A percentile compares a stretch with the other conserved stretches of the same genome.
These are phyloP conservation scores for Ganoderma sinense DNA, from an alignment of 1,284 basidiomycete genomes.

Conservation along the genomic window DNA sequence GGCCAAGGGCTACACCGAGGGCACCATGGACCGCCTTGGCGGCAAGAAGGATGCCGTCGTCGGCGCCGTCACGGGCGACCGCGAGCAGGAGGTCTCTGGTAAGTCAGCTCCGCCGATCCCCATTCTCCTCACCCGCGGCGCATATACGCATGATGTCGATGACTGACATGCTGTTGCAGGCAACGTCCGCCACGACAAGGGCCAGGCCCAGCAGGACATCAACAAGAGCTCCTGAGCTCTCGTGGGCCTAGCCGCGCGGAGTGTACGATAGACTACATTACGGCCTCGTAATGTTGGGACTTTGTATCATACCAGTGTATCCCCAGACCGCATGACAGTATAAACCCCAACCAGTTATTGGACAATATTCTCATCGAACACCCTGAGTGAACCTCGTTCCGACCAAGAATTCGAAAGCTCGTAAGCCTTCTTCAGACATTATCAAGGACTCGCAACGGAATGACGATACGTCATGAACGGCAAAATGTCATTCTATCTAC, in stretches of 20 bases:
- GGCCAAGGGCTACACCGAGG: slow-evolving; percentile 63
- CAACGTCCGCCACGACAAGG: slow-evolving; percentile 66
- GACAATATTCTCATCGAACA: neutral
- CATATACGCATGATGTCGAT: neutral
- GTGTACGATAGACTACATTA: neutral
- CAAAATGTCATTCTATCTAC: slow-evolving; percentile 11
- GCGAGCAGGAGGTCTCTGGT: slow-evolving; percentile 64
- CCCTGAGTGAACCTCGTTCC: neutral
- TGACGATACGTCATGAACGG: neutral
- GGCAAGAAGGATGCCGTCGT: slow-evolving; percentile 70
- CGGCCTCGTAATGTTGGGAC: neutral
- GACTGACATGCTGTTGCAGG: slow-evolving; percentile 42
- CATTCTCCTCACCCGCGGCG: too few relatives aligned
- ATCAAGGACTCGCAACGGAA: neutral
- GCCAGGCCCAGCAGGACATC: slow-evolving; percentile 59
- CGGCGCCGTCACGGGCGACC: slow-evolving; percentile 56
- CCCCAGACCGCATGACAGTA: neutral
- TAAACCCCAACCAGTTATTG: neutral
- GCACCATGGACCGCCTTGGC: slow-evolving; percentile 59
- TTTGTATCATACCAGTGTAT: slow-evolving; percentile 1
- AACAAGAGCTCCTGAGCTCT: slow-evolving; percentile 41
- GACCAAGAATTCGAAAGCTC: too few relatives aligned
- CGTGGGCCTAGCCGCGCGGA: neutral
- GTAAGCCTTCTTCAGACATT: neutral
- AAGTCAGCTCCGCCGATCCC: slow-evolving; percentile 34